Percentiles rank a stretch among this genome's conserved stretches.
Evolutionary conservation across 2,329 filamentous ascomycete species (phyloP).

Genomic region (Arachnomyces sp.): DNA sequence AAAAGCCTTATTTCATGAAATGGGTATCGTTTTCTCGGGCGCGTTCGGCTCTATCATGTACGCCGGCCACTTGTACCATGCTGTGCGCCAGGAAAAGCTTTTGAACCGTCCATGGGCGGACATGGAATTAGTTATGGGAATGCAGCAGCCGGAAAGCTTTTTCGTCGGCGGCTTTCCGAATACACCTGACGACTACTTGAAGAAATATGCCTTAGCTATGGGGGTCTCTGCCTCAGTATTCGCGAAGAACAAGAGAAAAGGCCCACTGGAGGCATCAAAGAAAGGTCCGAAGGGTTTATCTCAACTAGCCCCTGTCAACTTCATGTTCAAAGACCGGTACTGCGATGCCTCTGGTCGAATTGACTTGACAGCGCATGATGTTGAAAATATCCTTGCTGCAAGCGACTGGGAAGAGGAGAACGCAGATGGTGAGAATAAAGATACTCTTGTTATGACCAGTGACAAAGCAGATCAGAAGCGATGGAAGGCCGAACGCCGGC

Average conservation of each 20-base stretch:
- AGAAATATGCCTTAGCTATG: conserved; percentile 33
- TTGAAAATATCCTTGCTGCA: conserved; percentile 30
- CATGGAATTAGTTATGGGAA: conserved; percentile 29
- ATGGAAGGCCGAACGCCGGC: not conserved
- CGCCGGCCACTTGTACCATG: conserved; percentile 38
- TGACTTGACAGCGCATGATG: conserved; percentile 27
- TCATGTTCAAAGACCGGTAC: conserved; percentile 33
- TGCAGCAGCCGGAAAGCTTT: conserved; percentile 27
- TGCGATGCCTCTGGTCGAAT: conserved; percentile 15
- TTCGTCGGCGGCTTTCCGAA: conserved; percentile 31
- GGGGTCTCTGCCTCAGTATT: conserved; percentile 28
- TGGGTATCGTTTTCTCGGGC: conserved; percentile 27
- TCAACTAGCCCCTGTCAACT: conserved; percentile 23
- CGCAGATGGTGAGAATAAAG: conserved; percentile 13
- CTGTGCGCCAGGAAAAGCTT: conserved; percentile 24
- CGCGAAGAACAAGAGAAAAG: conserved; percentile 15
- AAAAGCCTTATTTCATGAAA: conserved; percentile 24
- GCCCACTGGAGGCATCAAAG: conserved; percentile 16
- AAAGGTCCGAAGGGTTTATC: conserved; percentile 25
- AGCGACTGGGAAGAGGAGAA: conserved; percentile 19
- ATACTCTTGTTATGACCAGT: too few relatives aligned
- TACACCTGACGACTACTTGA: conserved; percentile 26
- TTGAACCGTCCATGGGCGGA: conserved; percentile 30
- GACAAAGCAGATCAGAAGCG: not conserved
- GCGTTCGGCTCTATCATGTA: conserved; percentile 36